Base-by-base conservation (phyloP, 306 rosid genomes). In the Cucurbita ficifolia region DNA sequence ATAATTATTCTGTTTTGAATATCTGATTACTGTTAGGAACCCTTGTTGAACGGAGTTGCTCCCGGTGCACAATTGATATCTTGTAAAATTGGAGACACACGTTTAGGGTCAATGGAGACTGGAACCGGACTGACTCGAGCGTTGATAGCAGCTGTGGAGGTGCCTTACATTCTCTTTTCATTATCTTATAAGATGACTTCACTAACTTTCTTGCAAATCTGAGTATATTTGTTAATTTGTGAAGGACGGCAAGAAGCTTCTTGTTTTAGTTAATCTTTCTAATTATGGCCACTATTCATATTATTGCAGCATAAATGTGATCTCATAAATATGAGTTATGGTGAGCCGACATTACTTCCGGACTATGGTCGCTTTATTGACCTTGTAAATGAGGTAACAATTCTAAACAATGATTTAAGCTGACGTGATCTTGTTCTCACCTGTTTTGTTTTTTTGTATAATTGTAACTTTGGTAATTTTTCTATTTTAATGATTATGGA, bases 351-450 rank as follows among this genome's bases (percentile, higher is more conserved):
- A 39, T 83, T 94, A 72, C 78, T 94, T 73, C 99, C 97, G 38
- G 89, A 94, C 84, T 94, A 94, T 76, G 99, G 99, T 70, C 99
- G 99, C 83, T 94, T 94, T 86, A 87, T 94, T 81, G 99, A 91
- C 83, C 92, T 94, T 56, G 97, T 86, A 64, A 83, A 91, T 77
- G 97, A 91, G 80, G 99, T 94, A 84, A 77, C 51, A 38, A 67
- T 78, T 76, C 71, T 72, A 54, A 53, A 64, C 81, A 74, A 56
- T 51, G 78, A 70, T 79, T 77, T 43, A 40, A 50, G 74, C 42
- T 83, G 50, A 48, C 54, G 13, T 22, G 57, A 39, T 69, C 71
- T 76, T 19, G 75, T 7, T 7, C 18, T 18, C 36, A 63, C 35
- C 11, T 65, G 42, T 17, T 67, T 8, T 67, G 33, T 17, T 51